A percentile compares a stretch with the other conserved stretches of the same genome.
Conservation (phyloP, 805 yeast species). For the Myxozyma neotropica region DNA sequence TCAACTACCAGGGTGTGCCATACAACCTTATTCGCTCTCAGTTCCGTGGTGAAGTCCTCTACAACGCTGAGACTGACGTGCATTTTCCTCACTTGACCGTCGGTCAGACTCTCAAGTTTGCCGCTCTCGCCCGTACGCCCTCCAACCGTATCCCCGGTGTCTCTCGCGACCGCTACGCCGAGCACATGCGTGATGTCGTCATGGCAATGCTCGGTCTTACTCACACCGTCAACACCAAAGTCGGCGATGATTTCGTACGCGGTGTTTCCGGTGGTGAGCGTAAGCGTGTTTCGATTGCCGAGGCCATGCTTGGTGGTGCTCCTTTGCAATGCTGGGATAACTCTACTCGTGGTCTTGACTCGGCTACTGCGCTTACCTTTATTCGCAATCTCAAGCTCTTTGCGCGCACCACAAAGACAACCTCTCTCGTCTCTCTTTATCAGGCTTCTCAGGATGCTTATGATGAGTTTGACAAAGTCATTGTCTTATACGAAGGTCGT, state of each 20-base stretch:
- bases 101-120: constrained; percentile 59
- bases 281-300: constrained; percentile 59
- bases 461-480: constrained; percentile 57
- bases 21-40: constrained; percentile 50
- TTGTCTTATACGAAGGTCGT: constrained; percentile 57
- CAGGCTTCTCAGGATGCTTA: constrained; percentile 61
- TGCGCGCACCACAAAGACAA: constrained; percentile 52
- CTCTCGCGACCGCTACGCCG: constrained; percentile 52
- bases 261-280: constrained; percentile 65
- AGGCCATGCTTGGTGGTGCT: constrained; percentile 51
- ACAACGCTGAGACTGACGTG: constrained; percentile 63
- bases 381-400: constrained; percentile 59
- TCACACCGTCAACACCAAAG: constrained; percentile 50
- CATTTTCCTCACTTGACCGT: constrained; percentile 68
- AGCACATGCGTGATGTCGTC: constrained; percentile 53
- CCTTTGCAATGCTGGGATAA: constrained; percentile 65
- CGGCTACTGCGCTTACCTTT: constrained; percentile 70
- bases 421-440: constrained; percentile 64
- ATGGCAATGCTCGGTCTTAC: constrained; percentile 52
- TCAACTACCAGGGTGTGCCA: constrained; percentile 48
- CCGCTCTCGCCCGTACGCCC: constrained; percentile 60
- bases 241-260: constrained; percentile 52
- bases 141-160: constrained; percentile 57
- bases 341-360: constrained; percentile 70
- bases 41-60: constrained; percentile 64